These are phyloP conservation scores for Thraustotheca clavata DNA, from an alignment of 352 stramenopile genomes.

Conservation along the genomic window DNA sequence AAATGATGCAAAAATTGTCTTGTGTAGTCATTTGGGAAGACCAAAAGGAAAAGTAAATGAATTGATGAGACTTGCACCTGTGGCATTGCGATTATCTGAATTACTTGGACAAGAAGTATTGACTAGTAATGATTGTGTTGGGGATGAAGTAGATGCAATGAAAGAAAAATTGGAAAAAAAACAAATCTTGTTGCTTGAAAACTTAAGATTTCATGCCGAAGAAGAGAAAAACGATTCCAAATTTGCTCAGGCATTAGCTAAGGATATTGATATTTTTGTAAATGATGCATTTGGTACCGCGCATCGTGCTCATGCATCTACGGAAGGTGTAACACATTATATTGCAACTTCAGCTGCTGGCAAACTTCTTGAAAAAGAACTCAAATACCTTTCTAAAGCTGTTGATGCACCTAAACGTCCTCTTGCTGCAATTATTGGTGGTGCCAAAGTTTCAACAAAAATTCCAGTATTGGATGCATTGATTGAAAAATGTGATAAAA, in stretches of 20 bases:
- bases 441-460: constrained; percentile 93
- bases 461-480: constrained; percentile 95
- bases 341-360: constrained; percentile 89
- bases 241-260: constrained; percentile 93
- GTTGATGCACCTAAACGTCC: constrained; percentile 85
- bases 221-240: constrained; percentile 94
- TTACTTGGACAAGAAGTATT: constrained; percentile 88
- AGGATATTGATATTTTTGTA: constrained; percentile 92
- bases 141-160: constrained; percentile 75
- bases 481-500: constrained; percentile 93
- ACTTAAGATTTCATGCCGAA: constrained; percentile 97
- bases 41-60: constrained; percentile 89
- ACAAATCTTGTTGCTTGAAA: constrained; percentile 90
- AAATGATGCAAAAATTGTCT: constrained; percentile 92
- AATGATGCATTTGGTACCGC: constrained; percentile 98
- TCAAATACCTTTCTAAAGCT: constrained; percentile 91
- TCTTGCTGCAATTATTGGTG: constrained; percentile 93
- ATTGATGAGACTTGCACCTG: constrained; percentile 81
- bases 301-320: constrained; percentile 97
- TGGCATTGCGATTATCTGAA: constrained; percentile 89
- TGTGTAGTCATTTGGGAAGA: constrained; percentile 96
- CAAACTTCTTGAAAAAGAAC: constrained; percentile 97
- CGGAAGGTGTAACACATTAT: constrained; percentile 94
- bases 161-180: constrained; percentile 82
- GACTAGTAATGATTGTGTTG: constrained; percentile 94